Conservation (phyloP, 116 monocot species). For the Papilionanthe hybrid region DNA sequence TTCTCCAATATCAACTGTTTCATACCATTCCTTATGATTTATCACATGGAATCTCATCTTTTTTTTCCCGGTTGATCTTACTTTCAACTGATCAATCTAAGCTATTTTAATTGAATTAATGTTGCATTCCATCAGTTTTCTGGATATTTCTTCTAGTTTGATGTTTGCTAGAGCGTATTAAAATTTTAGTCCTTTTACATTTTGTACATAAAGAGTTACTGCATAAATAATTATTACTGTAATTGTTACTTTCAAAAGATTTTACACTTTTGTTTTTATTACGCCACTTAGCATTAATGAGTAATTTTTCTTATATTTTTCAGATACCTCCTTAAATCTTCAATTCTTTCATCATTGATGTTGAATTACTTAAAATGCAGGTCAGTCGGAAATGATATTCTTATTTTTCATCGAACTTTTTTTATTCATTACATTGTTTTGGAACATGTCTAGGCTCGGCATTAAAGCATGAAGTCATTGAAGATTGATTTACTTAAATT, state of each 20-base stretch:
- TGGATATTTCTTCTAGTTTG: not conserved
- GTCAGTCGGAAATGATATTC: too few relatives aligned
- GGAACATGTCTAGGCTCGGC: too few relatives aligned
- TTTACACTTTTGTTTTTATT: not conserved
- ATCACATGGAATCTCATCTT: not conserved
- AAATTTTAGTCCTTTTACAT: not conserved
- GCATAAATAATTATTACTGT: too few relatives aligned
- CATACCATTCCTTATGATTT: not conserved
- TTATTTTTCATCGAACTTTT: too few relatives aligned
- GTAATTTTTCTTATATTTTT: not conserved
- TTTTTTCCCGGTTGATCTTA: not conserved
- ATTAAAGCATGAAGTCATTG: too few relatives aligned
- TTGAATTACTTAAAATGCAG: not conserved
- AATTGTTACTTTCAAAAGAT: not conserved
- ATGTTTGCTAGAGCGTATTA: not conserved
- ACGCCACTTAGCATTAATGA: not conserved
- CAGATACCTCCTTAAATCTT: slow-evolving; percentile 1
- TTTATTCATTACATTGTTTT: too few relatives aligned
- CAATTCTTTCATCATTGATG: not conserved
- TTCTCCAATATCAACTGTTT: not conserved
- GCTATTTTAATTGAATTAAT: not conserved
- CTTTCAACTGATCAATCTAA: too few relatives aligned
- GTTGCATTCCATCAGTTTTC: not conserved
- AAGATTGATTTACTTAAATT: too few relatives aligned
- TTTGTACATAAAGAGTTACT: not conserved